A percentile compares a stretch with the other conserved stretches of the same genome.
Evolutionary conservation across 139 green algal genomes (phyloP).

Genomic region (Monoraphidium neglectum): DNA sequence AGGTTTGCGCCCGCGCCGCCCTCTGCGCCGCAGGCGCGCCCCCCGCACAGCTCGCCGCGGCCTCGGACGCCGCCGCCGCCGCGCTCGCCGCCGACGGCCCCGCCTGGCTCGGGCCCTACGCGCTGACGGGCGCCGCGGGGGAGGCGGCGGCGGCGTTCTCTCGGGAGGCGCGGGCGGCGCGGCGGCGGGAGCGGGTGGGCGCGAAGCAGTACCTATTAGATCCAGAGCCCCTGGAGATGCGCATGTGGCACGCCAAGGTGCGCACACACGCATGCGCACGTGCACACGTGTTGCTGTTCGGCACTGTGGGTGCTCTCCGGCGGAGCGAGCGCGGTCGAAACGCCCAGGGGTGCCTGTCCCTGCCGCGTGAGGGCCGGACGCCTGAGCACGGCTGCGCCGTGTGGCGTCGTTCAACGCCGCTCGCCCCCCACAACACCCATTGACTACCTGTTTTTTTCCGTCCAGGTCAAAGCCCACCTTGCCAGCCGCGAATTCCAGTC

Average conservation of each 20-base stretch:
- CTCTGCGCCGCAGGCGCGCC: too few species aligned
- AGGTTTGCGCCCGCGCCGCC: too few species aligned
- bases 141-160: too few species aligned
- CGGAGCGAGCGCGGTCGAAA: neutral
- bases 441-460: neutral
- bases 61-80: too few species aligned
- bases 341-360: neutral
- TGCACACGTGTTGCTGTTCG: neutral
- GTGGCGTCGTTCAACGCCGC: neutral
- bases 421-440: neutral
- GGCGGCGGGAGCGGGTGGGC: too few species aligned
- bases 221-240: constrained; percentile 28
- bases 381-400: neutral
- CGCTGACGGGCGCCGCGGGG: too few species aligned
- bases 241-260: constrained; percentile 20
- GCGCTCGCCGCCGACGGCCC: too few species aligned
- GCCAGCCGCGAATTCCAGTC: constrained; percentile 1
- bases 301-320: neutral
- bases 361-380: neutral
- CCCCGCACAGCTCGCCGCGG: too few species aligned
- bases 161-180: too few species aligned
- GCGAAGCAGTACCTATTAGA: constrained; percentile 5
- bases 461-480: constrained; percentile 9
- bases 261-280: neutral
- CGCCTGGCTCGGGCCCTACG: too few species aligned